Base-by-base conservation (phyloP, 73 alveolate species). In the Paramecium biaurelia region DNA sequence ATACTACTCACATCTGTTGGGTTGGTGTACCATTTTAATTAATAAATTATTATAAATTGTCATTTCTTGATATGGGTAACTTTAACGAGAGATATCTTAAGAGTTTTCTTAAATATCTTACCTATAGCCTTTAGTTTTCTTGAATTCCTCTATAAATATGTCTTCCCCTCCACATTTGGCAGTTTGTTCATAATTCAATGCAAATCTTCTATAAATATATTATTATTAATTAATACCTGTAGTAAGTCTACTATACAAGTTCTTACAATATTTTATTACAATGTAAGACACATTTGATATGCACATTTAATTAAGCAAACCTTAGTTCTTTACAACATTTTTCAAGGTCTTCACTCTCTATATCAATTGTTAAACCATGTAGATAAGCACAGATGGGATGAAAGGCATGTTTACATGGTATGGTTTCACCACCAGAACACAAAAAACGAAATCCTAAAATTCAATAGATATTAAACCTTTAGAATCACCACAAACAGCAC, bases 11-110 rank as follows among this genome's bases (percentile, higher is more conserved):
- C 84, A 63, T 63, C 84, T 30, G 41, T 63, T 26, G 84, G 84
- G 84, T 63, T 63, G 84, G 84, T 63, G 84, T 63, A 30, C 84
- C 84, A 63, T 63, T 63, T 63, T 63, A 63, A 63, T 63, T 63
- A 63, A 53, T 53, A 53, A 53, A 53, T 53, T 53, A 53, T 67
- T 67, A 67, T 67, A 74, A 35, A 74, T 28, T 32, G 87, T 74
- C 87, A 74, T 74, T 74, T 43, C 28, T 74, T 43, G 63, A 32
- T 12, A 74, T 35, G 18, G 87, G 87, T 74, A 21, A 32, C 87
- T 74, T 74, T 14, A 43, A 21, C 59, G 59, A 38, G 59, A 74
- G 47, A 74, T 74, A 74, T 74, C 87, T 74, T 30, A 32, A 35
- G 34, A n/a, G 37, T 35, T 74, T 32, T 14, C 47, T 74, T 67